These are phyloP conservation scores for Lavandula angustifolia DNA, from an alignment of 257 asterid species.

Conservation along the genomic window DNA sequence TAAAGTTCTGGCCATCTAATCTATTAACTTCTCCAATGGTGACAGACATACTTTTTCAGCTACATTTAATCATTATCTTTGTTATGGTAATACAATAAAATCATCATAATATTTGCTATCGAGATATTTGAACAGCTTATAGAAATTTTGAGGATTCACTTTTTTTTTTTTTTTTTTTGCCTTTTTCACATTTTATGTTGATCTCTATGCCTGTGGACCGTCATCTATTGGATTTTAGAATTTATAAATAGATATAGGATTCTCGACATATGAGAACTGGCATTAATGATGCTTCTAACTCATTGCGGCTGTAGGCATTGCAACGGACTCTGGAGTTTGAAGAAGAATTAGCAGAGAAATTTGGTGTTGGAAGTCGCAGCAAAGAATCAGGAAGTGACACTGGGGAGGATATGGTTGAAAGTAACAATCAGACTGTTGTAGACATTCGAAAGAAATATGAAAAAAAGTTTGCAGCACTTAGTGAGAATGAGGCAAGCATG, in stretches of 20 bases:
- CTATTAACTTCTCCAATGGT: conserved; percentile 13
- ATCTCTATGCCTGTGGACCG: conserved; percentile 11
- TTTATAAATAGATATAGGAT: conserved; percentile 17
- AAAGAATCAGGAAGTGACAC: conserved; percentile 60
- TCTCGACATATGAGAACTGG: conserved; percentile 21
- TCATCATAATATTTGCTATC: neutral
- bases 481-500: conserved; percentile 67
- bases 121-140: conserved; percentile 22
- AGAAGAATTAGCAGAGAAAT: conserved; percentile 97
- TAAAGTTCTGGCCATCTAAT: conserved; percentile 8
- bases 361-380: conserved; percentile 79
- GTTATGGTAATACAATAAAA: conserved; percentile 3
- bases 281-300: conserved; percentile 28
- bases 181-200: conserved; percentile 3
- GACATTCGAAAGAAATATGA: conserved; percentile 96
- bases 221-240: conserved; percentile 9
- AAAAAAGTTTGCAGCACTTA: conserved; percentile 86
- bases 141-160: conserved; percentile 25
- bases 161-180: neutral
- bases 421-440: conserved; percentile 60
- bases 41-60: conserved; percentile 13
- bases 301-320: conserved; percentile 62
- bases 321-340: conserved; percentile 97
- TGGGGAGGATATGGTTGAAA: conserved; percentile 69
- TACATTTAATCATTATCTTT: conserved; percentile 8